Conservation (phyloP, 108 stramenopile genomes). For the Stephanodiscus minutulus region DNA sequence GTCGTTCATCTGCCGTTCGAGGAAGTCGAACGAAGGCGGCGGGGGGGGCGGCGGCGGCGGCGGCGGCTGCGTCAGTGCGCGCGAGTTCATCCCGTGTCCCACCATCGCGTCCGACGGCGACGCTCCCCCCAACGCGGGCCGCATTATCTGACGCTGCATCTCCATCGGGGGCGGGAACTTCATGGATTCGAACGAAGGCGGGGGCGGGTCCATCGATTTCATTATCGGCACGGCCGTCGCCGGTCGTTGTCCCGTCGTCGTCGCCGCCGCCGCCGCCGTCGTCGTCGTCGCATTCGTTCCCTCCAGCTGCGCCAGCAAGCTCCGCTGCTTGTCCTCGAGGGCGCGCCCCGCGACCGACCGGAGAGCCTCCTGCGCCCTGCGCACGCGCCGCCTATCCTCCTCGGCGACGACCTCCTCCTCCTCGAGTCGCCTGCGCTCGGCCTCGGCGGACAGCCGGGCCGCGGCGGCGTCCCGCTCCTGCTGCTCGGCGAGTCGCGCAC, state of each 20-base stretch:
- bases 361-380: slow-evolving; percentile 21
- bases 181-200: slow-evolving; percentile 45
- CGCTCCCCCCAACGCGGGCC: neutral
- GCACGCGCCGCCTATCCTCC: slow-evolving; percentile 12
- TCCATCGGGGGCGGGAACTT: slow-evolving; percentile 10
- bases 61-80: slow-evolving; percentile 4
- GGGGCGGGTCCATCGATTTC: slow-evolving; percentile 44
- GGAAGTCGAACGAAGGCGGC: slow-evolving; percentile 62
- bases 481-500: slow-evolving; percentile 51
- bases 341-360: slow-evolving; percentile 21
- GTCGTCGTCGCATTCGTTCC: neutral
- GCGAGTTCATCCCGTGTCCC: slow-evolving; percentile 32
- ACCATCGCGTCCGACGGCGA: neutral
- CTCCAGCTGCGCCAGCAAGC: slow-evolving; percentile 25
- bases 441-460: slow-evolving; percentile 22
- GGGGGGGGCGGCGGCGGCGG: slow-evolving; percentile 30
- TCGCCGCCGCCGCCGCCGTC: neutral
- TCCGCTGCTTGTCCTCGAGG: slow-evolving; percentile 24
- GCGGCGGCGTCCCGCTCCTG: slow-evolving; percentile 34
- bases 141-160: no score
- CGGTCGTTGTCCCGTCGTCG: slow-evolving; percentile 3
- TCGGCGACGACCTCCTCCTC: slow-evolving; percentile 3
- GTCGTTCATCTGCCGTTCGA: slow-evolving; percentile 20
- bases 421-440: slow-evolving; percentile 13
- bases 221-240: slow-evolving; percentile 27